These are phyloP conservation scores for Lagenaria siceraria DNA, from an alignment of 306 rosid genomes.

Conservation along the genomic window DNA sequence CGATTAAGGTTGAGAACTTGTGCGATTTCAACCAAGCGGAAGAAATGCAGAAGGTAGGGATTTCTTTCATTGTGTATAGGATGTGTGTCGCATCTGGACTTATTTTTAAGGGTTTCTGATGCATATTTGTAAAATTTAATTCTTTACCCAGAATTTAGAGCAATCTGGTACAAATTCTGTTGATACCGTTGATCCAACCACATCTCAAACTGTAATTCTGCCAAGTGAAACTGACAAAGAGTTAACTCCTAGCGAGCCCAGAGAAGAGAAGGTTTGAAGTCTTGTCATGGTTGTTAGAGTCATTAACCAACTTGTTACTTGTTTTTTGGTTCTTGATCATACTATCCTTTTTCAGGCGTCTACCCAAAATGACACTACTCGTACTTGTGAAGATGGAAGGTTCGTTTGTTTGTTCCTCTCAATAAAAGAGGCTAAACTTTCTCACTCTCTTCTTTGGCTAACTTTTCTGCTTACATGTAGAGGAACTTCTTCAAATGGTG, in stretches of 20 bases:
- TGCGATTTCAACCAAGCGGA: slow-evolving; percentile 77
- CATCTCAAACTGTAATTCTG: slow-evolving; percentile 15
- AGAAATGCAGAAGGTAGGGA: slow-evolving; percentile 41
- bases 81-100: background rate
- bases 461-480: slow-evolving; percentile 19
- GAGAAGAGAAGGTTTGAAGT: slow-evolving; percentile 15
- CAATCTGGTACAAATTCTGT: slow-evolving; percentile 16
- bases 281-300: slow-evolving; percentile 11
- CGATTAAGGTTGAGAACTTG: slow-evolving; percentile 51
- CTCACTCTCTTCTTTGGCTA: background rate
- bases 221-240: slow-evolving; percentile 21
- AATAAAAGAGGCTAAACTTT: background rate
- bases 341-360: slow-evolving; percentile 24
- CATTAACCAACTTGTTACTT: background rate
- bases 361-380: slow-evolving; percentile 9
- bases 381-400: slow-evolving; percentile 18
- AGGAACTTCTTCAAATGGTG: slow-evolving; percentile 19
- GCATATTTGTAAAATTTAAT: slow-evolving; percentile 4
- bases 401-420: slow-evolving; percentile 5
- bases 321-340: slow-evolving; percentile 1
- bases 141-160: slow-evolving; percentile 28
- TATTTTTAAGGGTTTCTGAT: background rate
- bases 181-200: slow-evolving; percentile 12
- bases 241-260: slow-evolving; percentile 8
- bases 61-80: background rate